phyloP scores from a whole-genome alignment of 345 rosid species.

The Gossypium australe region DNA sequence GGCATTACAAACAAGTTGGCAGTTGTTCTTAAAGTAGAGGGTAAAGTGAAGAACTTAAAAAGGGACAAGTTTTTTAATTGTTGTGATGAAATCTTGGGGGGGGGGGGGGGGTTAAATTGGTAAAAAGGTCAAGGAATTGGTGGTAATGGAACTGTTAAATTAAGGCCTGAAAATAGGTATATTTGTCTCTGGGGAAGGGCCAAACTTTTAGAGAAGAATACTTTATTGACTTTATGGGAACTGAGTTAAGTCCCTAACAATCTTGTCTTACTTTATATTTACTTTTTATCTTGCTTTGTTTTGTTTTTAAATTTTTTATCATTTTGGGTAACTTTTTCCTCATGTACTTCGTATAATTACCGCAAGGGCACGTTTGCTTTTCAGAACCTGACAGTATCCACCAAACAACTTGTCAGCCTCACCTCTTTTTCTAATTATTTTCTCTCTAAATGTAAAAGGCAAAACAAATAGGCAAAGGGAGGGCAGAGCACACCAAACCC shows the following conservation, averaged over 20 bases:
- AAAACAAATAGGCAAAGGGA: not conserved
- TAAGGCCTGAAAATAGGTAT: not conserved
- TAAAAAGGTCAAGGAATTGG: no score
- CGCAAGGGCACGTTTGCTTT: conserved; percentile 38
- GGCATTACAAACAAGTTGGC: not conserved
- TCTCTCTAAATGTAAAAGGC: not conserved
- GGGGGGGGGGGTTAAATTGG: not conserved
- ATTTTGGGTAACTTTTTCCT: conserved; percentile 16
- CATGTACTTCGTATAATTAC: conserved; percentile 16
- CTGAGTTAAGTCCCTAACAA: conserved; percentile 7
- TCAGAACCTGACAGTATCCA: conserved; percentile 37
- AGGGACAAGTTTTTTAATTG: not conserved
- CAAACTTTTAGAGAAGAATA: conserved; percentile 13
- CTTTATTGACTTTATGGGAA: conserved; percentile 35
- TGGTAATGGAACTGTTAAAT: not conserved
- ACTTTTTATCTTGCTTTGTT: not conserved
- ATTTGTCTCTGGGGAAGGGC: conserved; percentile 4
- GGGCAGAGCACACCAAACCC: not conserved
- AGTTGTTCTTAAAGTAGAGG: not conserved
- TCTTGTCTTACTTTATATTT: conserved; percentile 32
- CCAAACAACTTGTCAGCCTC: conserved; percentile 22
- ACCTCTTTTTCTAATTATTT: not conserved
- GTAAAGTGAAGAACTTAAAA: not conserved
- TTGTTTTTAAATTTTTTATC: not conserved
- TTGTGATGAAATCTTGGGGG: not conserved